phyloP scores from a whole-genome alignment of 345 rosid genomes.

The Syzygium grande region DNA sequence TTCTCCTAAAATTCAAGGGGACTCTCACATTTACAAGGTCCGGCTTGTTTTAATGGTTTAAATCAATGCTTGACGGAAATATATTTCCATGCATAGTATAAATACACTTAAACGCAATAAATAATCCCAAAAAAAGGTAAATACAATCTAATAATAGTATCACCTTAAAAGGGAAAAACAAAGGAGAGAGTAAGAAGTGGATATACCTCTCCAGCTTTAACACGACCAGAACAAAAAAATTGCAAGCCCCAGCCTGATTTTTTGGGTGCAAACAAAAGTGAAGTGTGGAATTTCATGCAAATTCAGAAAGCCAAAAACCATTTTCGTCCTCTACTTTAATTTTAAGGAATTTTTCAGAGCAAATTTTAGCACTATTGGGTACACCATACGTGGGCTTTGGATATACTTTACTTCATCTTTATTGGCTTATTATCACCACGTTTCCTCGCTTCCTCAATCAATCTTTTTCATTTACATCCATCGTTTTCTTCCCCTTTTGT shows the following conservation, averaged over 20 bases:
- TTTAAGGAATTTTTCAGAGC: neutral
- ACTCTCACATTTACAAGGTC: rapidly evolving
- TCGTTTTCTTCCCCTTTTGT: neutral
- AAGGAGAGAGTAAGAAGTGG: neutral
- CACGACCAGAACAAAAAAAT: neutral
- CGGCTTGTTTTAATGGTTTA: neutral
- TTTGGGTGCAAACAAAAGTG: neutral
- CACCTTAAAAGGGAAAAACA: neutral
- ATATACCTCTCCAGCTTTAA: neutral
- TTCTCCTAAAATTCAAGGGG: neutral
- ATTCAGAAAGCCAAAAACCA: neutral
- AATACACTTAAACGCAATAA: neutral
- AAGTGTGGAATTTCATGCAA: neutral
- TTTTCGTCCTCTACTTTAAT: neutral
- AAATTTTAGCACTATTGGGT: neutral
- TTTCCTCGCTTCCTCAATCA: neutral
- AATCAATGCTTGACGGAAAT: neutral
- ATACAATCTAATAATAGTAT: neutral
- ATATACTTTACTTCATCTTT: neutral
- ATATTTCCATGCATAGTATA: neutral
- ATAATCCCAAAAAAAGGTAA: neutral
- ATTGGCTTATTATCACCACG: neutral
- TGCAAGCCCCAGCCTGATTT: neutral
- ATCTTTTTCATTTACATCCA: no score
- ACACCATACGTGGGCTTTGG: neutral